These are phyloP conservation scores for Penicillium macrosclerotiorum DNA, from an alignment of 495 filamentous ascomycete species.

Conservation along the genomic window DNA sequence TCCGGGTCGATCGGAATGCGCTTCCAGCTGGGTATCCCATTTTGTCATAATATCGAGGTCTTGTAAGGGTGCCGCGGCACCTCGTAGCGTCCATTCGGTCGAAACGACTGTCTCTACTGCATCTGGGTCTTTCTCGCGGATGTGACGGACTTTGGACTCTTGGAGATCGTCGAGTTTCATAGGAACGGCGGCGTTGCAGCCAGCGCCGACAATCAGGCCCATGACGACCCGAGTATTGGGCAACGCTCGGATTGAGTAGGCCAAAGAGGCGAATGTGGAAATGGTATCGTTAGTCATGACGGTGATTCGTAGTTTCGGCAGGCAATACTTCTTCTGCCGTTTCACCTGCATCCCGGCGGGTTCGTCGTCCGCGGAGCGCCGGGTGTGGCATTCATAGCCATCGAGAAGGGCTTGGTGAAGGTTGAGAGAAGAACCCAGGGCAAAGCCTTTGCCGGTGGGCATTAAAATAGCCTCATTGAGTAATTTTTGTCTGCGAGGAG, in stretches of 20 bases:
- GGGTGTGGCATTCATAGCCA: slow-evolving; percentile 58
- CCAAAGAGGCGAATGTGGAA: slow-evolving; percentile 68
- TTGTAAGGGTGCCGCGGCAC: slow-evolving; percentile 57
- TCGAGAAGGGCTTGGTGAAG: slow-evolving; percentile 61
- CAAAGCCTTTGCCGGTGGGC: slow-evolving; percentile 79
- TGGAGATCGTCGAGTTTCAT: slow-evolving; percentile 60
- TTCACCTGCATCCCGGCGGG: slow-evolving; percentile 18
- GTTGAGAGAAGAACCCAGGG: slow-evolving; percentile 62
- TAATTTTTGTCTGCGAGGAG: slow-evolving; percentile 56
- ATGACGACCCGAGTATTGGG: slow-evolving; percentile 66
- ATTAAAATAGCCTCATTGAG: slow-evolving; percentile 70
- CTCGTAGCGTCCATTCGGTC: slow-evolving; percentile 77
- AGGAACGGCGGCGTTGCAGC: slow-evolving; percentile 72
- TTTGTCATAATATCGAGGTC: slow-evolving; percentile 56
- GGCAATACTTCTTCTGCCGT: slow-evolving; percentile 35
- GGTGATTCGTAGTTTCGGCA: slow-evolving; percentile 62
- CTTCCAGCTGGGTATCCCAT: slow-evolving; percentile 66
- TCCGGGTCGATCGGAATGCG: slow-evolving; percentile 59
- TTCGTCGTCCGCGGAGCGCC: slow-evolving; percentile 26
- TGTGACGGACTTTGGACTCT: slow-evolving; percentile 48
- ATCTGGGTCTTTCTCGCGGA: slow-evolving; percentile 28
- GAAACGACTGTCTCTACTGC: slow-evolving; percentile 63
- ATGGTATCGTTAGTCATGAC: slow-evolving; percentile 77
- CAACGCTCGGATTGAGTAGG: slow-evolving; percentile 55
- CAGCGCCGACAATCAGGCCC: slow-evolving; percentile 74